Evolutionary conservation across 1,284 basidiomycete genomes (phyloP).

Genomic region (Trichosporon faecale): DNA sequence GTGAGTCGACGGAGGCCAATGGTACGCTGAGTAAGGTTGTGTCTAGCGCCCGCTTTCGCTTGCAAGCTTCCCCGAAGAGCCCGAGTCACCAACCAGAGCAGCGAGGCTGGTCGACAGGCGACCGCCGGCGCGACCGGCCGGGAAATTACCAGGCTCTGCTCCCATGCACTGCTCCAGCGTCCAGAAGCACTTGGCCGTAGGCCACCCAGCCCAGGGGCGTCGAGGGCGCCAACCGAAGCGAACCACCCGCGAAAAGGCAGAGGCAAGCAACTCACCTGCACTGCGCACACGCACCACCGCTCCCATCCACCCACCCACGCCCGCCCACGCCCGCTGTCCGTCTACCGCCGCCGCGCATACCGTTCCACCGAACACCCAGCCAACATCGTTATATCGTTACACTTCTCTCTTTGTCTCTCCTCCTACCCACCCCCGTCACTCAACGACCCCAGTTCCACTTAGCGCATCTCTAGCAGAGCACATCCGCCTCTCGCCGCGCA

Average conservation of each 20-base stretch:
- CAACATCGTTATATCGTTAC: conserved; percentile 4
- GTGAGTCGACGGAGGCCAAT: neutral
- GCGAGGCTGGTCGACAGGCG: neutral
- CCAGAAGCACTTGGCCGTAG: too few relatives aligned
- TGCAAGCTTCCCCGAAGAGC: neutral
- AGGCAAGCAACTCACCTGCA: neutral
- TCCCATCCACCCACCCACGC: neutral
- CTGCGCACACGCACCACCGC: neutral
- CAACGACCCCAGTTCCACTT: neutral
- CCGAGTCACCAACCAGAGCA: neutral
- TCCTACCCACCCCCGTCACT: neutral
- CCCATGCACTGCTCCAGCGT: neutral
- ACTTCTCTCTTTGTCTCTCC: neutral
- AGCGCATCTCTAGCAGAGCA: neutral
- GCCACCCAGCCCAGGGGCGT: neutral
- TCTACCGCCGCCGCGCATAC: neutral
- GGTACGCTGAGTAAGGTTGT: neutral
- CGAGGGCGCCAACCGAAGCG: neutral
- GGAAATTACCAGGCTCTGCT: neutral
- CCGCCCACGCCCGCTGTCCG: neutral
- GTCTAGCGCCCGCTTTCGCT: neutral
- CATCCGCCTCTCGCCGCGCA: neutral
- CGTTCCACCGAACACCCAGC: neutral
- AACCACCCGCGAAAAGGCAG: neutral
- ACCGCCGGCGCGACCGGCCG: neutral